phyloP scores from a whole-genome alignment of 495 filamentous ascomycete species.

The Neurospora sp. region DNA sequence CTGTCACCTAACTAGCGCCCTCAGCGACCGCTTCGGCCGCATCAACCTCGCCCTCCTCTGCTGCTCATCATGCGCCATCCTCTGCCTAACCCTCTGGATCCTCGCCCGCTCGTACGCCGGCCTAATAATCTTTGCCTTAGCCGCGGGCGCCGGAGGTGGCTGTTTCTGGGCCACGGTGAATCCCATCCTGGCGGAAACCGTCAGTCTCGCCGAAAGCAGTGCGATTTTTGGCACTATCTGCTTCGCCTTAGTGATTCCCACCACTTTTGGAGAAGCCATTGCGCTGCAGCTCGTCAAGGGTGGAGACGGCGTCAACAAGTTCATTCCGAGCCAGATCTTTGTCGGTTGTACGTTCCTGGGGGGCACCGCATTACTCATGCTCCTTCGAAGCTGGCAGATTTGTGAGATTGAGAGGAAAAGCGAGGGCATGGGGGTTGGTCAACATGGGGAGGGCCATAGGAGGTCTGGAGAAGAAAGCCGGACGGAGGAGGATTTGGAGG shows the following conservation, averaged over 20 bases:
- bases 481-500: not conserved
- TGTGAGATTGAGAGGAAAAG: slow-evolving; percentile 5
- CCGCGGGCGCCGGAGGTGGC: slow-evolving; percentile 52
- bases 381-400: slow-evolving; percentile 9
- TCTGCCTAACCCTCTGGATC: slow-evolving; percentile 56
- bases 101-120: slow-evolving; percentile 52
- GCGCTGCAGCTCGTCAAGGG: slow-evolving; percentile 10
- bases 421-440: not conserved
- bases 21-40: slow-evolving; percentile 50
- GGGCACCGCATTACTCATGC: slow-evolving; percentile 2
- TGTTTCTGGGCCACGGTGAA: slow-evolving; percentile 65
- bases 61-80: slow-evolving; percentile 6
- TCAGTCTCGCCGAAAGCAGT: slow-evolving; percentile 42
- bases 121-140: slow-evolving; percentile 56
- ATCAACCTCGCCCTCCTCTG: slow-evolving; percentile 47
- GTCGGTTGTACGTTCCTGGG: slow-evolving; percentile 9
- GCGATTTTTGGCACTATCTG: slow-evolving; percentile 5
- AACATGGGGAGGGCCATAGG: not conserved
- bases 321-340: slow-evolving; percentile 8
- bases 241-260: slow-evolving; percentile 10
- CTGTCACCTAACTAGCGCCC: slow-evolving; percentile 4
- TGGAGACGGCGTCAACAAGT: slow-evolving; percentile 3
- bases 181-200: slow-evolving; percentile 67
- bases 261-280: slow-evolving; percentile 11
- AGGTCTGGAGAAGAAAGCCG: not conserved